Evolutionary conservation across 73 alveolate genomes (phyloP), one percentile per base, ranked within the genome.

Genomic region (Uronychia binucleata): DNA sequence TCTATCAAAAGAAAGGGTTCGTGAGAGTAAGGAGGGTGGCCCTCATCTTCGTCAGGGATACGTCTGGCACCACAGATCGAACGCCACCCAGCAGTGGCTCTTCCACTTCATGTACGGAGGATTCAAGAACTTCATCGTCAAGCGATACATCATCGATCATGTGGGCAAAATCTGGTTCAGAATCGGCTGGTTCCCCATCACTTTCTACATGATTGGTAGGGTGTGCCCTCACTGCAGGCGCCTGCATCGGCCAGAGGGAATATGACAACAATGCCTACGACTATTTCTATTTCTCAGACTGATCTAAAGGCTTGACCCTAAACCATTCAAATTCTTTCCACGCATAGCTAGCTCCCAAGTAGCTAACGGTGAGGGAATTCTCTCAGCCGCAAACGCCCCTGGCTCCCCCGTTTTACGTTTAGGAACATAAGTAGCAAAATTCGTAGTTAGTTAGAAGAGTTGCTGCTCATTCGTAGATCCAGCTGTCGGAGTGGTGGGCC

Each of bases 391-490:
- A 67, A 13, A 67, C 78, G 31, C 78, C 14, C 14, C 29, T n/a
- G n/a, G n/a, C n/a, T n/a, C 5, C 5, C 32, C 14, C 14, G 31
- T 67, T 13, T 13, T 13, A 67, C 5, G 5, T 13, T 67, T 67
- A 30, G 5, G 78, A 5, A 13, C 5, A 5, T 67, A 67, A 8
- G 26, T 26, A 13, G n/a, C n/a, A n/a, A n/a, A n/a, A n/a, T n/a
- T 11, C 33, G 30, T 67, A 67, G 34, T 67, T 67, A 67, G 25
- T 67, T 67, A 27, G 30, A 67, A 27, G 79, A 32, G 8, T 28
- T 32, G 27, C 29, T 78, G 33, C 75, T 94, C 92, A 92, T 93
- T 96, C 99, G 93, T 97, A 96, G 87, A 96, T 88, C 99, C 99
- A 97, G 59, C 84, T 90, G 92, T 90, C 94, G 93, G 91, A 82